Conservation (phyloP, 2,329 filamentous ascomycete genomes). For the Amesomyces nigricolor region DNA sequence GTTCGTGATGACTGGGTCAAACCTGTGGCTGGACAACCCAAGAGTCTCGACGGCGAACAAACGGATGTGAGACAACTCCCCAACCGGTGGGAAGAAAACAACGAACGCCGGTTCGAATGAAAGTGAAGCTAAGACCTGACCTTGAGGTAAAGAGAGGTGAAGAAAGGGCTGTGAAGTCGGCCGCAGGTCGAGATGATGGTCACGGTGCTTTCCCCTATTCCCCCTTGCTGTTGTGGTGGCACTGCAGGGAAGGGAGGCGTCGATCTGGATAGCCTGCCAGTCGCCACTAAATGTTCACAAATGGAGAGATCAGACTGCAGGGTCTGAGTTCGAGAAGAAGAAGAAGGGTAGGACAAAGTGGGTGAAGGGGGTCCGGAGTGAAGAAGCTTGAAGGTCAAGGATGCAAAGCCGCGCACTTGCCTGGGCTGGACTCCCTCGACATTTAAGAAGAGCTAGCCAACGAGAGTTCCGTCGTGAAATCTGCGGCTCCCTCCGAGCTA, state of each 20-base stretch:
- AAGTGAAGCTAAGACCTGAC: neutral
- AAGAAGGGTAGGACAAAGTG: neutral
- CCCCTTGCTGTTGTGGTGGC: neutral
- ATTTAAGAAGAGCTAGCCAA: neutral
- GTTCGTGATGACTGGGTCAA: too few species aligned
- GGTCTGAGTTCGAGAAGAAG: neutral
- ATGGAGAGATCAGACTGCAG: neutral
- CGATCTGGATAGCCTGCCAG: neutral
- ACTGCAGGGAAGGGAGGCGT: conserved; percentile 1
- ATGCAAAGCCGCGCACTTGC: conserved; percentile 4
- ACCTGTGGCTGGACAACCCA: too few species aligned
- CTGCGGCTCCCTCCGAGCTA: conserved; percentile 11
- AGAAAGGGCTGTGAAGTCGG: neutral
- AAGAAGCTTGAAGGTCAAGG: conserved; percentile 1
- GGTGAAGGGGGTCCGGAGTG: conserved; percentile 8
- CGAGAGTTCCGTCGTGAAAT: conserved; percentile 3
- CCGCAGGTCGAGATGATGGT: neutral
- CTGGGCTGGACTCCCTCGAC: neutral
- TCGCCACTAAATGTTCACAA: neutral
- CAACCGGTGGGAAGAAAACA: neutral
- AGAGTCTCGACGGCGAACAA: neutral
- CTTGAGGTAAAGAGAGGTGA: neutral
- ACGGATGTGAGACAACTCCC: neutral
- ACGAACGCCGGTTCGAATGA: neutral
- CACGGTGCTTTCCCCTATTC: neutral